Conservation (phyloP, 1,284 basidiomycete genomes). For the Cryptococcus hybrid region DNA sequence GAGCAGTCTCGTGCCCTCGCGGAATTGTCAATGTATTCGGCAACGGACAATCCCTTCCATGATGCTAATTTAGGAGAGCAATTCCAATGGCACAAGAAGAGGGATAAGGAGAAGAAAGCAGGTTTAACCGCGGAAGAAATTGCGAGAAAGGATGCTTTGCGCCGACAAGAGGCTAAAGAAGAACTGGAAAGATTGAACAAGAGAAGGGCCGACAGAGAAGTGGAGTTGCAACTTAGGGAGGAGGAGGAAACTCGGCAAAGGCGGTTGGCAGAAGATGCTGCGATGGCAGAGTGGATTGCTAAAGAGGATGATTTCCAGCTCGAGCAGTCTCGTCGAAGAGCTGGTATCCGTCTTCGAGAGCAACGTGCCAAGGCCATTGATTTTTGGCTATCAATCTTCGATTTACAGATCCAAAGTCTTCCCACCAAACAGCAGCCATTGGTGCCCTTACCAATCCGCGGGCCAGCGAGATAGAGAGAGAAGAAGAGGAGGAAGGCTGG, state of each 20-base stretch:
- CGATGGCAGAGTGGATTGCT: constrained; percentile 97
- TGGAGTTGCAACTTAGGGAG: constrained; percentile 79
- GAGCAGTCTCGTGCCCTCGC: constrained; percentile 84
- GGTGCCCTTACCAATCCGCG: constrained; percentile 31
- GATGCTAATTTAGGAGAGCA: constrained; percentile 92
- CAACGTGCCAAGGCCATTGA: constrained; percentile 95
- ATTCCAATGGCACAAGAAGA: constrained; percentile 98
- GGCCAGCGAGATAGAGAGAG: constrained; percentile 41
- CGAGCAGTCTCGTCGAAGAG: constrained; percentile 86
- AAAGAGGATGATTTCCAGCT: constrained; percentile 98
- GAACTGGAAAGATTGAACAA: constrained; percentile 90
- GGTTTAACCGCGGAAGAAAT: constrained; percentile 80
- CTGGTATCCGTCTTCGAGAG: constrained; percentile 91
- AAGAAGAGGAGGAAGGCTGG: constrained; percentile 66
- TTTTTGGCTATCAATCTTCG: constrained; percentile 90
- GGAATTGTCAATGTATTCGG: constrained; percentile 82
- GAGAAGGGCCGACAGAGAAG: constrained; percentile 86
- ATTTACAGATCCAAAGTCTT: constrained; percentile 63
- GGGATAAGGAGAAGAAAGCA: constrained; percentile 88
- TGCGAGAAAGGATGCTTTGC: constrained; percentile 71
- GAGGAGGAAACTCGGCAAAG: constrained; percentile 89
- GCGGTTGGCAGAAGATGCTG: constrained; percentile 84
- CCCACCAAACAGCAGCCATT: constrained; percentile 47
- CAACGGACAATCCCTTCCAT: constrained; percentile 92
- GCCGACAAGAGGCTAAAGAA: constrained; percentile 87